These are phyloP conservation scores for Monosporascus sp. DNA, from an alignment of 2,329 filamentous ascomycete genomes.

Conservation along the genomic window DNA sequence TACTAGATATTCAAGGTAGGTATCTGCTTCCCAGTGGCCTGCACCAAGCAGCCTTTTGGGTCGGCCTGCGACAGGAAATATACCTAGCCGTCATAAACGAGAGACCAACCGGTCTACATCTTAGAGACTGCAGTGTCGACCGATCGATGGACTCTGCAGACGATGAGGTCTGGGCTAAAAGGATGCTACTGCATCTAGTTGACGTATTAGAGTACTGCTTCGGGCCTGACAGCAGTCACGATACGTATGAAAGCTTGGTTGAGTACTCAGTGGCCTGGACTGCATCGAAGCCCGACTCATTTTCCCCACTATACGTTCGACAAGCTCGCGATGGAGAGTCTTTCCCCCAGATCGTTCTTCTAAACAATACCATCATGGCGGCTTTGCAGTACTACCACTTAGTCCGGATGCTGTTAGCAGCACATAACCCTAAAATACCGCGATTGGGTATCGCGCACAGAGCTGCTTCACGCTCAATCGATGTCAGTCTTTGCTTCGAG, in stretches of 20 bases:
- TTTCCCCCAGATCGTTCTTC: slow-evolving; percentile 20
- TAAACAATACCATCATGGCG: slow-evolving; percentile 17
- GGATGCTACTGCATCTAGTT: slow-evolving; percentile 18
- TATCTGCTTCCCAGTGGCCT: neutral
- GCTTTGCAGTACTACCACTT: slow-evolving; percentile 24
- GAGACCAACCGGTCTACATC: slow-evolving; percentile 3
- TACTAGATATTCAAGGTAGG: neutral
- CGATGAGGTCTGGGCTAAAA: slow-evolving; percentile 14
- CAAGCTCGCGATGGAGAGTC: neutral
- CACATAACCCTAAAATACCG: slow-evolving; percentile 19
- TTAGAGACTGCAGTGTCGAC: neutral
- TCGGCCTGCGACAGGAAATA: slow-evolving; percentile 13
- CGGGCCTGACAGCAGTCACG: slow-evolving; percentile 9
- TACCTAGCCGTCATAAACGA: slow-evolving; percentile 16
- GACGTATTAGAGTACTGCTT: slow-evolving; percentile 22
- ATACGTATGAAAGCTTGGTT: slow-evolving; percentile 13
- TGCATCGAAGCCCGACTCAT: slow-evolving; percentile 16
- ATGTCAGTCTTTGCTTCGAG: slow-evolving; percentile 3
- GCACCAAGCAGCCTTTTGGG: slow-evolving; percentile 5
- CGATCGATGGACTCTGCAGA: slow-evolving; percentile 3
- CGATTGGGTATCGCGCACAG: slow-evolving; percentile 14
- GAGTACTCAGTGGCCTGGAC: slow-evolving; percentile 18
- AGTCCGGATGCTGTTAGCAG: slow-evolving; percentile 19
- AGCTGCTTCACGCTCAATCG: slow-evolving; percentile 1
- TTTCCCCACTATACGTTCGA: slow-evolving; percentile 16